Evolutionary conservation across 108 stramenopile species (phyloP), one percentile per base, ranked within the genome.

Genomic region (Cyclostephanos invisitatus): DNA sequence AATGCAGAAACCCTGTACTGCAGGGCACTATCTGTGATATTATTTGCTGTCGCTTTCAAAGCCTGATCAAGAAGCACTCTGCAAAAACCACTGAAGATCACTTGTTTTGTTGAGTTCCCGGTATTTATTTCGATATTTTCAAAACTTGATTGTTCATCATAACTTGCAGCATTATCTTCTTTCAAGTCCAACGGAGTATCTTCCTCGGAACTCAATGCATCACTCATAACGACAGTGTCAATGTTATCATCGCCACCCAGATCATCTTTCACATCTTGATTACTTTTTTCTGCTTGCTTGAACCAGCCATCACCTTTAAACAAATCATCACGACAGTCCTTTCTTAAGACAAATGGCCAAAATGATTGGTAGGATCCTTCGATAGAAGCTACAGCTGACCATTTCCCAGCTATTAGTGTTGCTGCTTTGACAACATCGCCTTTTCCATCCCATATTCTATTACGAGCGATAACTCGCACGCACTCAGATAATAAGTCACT

Each of bases 401-500:
- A 85, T 56, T 84, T 82, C 5, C 47, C 63, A 42, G 81, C 78
- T 22, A 86, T 67, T 18, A 67, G 36, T 7, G 78, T 54, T 27
- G 62, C 68, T 24, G 86, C 75, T 47, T 77, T 72, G 29, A 86
- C 67, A 7, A 91, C 84, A 28, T 85, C 81, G 3, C 68, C 62
- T 65, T 93, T 93, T 21, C 92, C 92, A 8, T 78, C 69, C 92
- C 92, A 93, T 29, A 93, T 70, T 48, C 90, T 60, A 42, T 72
- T 80, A 15, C 83, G 86, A 21, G 73, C 37, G 24, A 93, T 74
- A 1, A 85, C 29, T 37, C 68, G 66, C 5, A 88, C 77, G 49
- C 87, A 79, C 48, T 85, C 75, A 3, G 28, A 58, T 42, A 93
- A 60, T 3, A 86, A 76, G 8, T 67, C 22, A 24, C 64, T 56